A percentile compares a stretch with the other conserved stretches of the same genome.
Conservation (phyloP, 495 filamentous ascomycete species). For the Talaromyces wortmannii region DNA sequence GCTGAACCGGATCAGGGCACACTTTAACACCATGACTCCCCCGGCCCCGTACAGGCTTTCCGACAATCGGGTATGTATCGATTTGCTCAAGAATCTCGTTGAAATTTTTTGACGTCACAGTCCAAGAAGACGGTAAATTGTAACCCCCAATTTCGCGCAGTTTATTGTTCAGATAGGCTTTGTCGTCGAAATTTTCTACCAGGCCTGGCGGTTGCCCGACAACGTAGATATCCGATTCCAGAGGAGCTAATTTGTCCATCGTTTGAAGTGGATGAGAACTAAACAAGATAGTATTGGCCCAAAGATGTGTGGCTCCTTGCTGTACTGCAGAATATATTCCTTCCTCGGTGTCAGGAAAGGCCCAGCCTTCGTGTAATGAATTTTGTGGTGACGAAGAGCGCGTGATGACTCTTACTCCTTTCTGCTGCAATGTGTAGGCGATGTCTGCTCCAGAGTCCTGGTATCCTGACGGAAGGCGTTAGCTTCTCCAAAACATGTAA, state of each 20-base stretch:
- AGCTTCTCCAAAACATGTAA: neutral
- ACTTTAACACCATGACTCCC: conserved; percentile 30
- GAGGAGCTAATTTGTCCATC: conserved; percentile 8
- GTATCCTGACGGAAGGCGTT: conserved; percentile 14
- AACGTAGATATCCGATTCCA: conserved; percentile 12
- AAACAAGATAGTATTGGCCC: conserved; percentile 34
- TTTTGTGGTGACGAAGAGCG: conserved; percentile 8
- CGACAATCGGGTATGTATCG: conserved; percentile 22
- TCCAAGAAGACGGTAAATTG: conserved; percentile 15
- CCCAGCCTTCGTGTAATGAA: conserved; percentile 17
- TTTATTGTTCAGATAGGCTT: conserved; percentile 26
- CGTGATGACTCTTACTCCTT: conserved; percentile 15
- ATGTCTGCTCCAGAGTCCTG: conserved; percentile 34
- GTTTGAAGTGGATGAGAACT: conserved; percentile 26
- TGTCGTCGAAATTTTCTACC: conserved; percentile 32
- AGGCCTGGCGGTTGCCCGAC: conserved; percentile 28
- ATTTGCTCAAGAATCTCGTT: neutral
- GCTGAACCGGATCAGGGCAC: conserved; percentile 10
- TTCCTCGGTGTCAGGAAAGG: conserved; percentile 29
- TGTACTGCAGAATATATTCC: conserved; percentile 23
- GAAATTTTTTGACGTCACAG: conserved; percentile 6
- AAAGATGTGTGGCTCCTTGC: conserved; percentile 27
- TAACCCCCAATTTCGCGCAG: conserved; percentile 11
- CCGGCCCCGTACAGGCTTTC: conserved; percentile 23
- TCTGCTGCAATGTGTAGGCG: conserved; percentile 15